Base-by-base conservation (phyloP, 345 rosid species). In the Populus davidiana region DNA sequence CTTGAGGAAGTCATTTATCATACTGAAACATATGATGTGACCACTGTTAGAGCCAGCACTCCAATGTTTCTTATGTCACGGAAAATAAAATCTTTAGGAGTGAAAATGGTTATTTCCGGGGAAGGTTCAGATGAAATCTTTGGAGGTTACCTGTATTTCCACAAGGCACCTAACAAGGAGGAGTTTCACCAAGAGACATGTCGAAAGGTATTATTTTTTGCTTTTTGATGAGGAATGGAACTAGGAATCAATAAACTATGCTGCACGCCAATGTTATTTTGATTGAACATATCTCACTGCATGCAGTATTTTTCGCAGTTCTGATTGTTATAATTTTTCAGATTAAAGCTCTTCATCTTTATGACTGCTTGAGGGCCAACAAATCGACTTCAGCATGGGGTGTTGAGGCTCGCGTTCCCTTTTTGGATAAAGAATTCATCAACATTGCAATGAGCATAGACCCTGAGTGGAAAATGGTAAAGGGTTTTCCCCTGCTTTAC, bases 31-130 rank as follows among this genome's bases (percentile, higher is more conserved):
- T 92, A 87, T 80, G 97, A 92, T 76, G 93, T 92, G 84, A 92
- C 97, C 39, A 92, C 93, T 14, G 70, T 92, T 80, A 91, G 97
- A 85, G 97, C 97, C 62, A 92, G 97, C 86, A 91, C 94, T 38
- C 97, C 94, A 2, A 91, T 92, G 97, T 92, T 92, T 88, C 93
- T 92, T 18, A 92, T 92, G 97, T 92, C 97, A 10, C 86, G 94
- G 75, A 92, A 92, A 86, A 89, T 92, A 81, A 92, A 89, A 84
- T 92, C 97, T 21, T 88, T 92, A 72, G 94, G 97, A 74, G 97
- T 91, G 65, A 92, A 92, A 83, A 92, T 92, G 97, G 97, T 92
- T 80, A 79, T 92, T 52, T 92, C 97, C 73, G 97, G 97, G 69
- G 97, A 92, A 84, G 94, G 97, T 39, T 92, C 97, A 10, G 97